phyloP scores from a whole-genome alignment of 345 rosid genomes.

The Corymbia maculata region DNA sequence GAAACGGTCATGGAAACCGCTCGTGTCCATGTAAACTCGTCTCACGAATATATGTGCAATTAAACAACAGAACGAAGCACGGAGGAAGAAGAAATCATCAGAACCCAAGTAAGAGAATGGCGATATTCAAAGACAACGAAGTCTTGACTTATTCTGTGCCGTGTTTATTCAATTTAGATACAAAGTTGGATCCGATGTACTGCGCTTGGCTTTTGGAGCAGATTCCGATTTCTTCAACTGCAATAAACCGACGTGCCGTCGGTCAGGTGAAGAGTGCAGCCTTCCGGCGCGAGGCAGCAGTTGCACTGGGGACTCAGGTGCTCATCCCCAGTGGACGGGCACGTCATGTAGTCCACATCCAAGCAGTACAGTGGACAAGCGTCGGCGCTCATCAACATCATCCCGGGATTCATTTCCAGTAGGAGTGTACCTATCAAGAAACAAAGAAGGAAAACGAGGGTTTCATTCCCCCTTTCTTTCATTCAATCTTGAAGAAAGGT shows the following conservation, averaged over 20 bases:
- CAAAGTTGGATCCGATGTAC: not conserved
- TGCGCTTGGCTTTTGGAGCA: not conserved
- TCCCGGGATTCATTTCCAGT: not conserved
- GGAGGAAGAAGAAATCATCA: not conserved
- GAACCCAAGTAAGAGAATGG: not conserved
- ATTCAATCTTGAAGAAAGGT: not conserved
- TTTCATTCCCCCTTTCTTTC: no score
- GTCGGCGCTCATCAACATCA: not conserved
- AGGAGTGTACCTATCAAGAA: not conserved
- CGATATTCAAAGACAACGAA: not conserved
- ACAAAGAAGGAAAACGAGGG: not conserved
- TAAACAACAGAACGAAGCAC: not conserved
- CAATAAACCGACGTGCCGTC: slow-evolving; percentile 21
- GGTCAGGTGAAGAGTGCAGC: slow-evolving; percentile 41
- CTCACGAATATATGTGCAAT: not conserved
- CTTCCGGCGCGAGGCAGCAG: slow-evolving; percentile 42
- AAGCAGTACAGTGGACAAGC: slow-evolving; percentile 26
- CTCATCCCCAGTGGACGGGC: slow-evolving; percentile 21
- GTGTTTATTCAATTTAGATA: not conserved
- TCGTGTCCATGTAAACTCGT: not conserved
- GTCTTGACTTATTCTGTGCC: not conserved
- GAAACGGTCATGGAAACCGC: not conserved
- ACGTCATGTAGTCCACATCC: slow-evolving; percentile 40
- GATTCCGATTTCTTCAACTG: not conserved
- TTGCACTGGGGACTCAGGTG: slow-evolving; percentile 36